These are phyloP conservation scores for Nemania sp. DNA, from an alignment of 2,329 filamentous ascomycete species.

Conservation along the genomic window DNA sequence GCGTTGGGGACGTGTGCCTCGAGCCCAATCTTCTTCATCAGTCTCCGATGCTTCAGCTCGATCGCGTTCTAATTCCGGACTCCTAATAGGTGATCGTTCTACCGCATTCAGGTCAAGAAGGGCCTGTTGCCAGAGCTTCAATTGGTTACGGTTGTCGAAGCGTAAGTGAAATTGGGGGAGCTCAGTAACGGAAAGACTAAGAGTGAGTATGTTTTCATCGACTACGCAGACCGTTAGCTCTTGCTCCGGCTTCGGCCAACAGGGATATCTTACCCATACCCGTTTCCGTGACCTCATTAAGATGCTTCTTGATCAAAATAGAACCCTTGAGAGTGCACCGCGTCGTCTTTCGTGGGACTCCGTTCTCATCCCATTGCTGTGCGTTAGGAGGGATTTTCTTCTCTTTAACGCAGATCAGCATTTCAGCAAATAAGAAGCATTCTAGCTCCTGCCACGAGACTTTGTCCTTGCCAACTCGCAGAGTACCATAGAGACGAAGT, in stretches of 20 bases:
- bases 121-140: constrained; percentile 89
- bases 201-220: constrained; percentile 83
- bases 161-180: constrained; percentile 92
- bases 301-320: constrained; percentile 96
- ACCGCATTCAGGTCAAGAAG: constrained; percentile 79
- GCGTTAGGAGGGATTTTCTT: constrained; percentile 69
- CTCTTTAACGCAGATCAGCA: constrained; percentile 99
- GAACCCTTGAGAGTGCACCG: constrained; percentile 94
- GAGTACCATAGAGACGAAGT: constrained; percentile 82
- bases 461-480: constrained; percentile 94
- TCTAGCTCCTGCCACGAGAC: constrained; percentile 97
- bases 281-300: constrained; percentile 82
- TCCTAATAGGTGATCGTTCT: constrained; percentile 65
- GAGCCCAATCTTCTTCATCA: constrained; percentile 87
- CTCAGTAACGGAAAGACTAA: constrained; percentile 89
- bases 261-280: constrained; percentile 48
- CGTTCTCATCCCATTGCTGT: constrained; percentile 68
- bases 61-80: constrained; percentile 80
- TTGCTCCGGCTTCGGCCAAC: constrained; percentile 30
- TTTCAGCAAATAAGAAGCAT: constrained; percentile 95
- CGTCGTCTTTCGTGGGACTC: constrained; percentile 63
- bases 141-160: constrained; percentile 79
- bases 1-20: constrained; percentile 62
- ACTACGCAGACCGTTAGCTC: constrained; percentile 38
- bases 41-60: constrained; percentile 75